Evolutionary conservation across 1,139 yeast species (phyloP).

Genomic region (Geotrichum australiense): DNA sequence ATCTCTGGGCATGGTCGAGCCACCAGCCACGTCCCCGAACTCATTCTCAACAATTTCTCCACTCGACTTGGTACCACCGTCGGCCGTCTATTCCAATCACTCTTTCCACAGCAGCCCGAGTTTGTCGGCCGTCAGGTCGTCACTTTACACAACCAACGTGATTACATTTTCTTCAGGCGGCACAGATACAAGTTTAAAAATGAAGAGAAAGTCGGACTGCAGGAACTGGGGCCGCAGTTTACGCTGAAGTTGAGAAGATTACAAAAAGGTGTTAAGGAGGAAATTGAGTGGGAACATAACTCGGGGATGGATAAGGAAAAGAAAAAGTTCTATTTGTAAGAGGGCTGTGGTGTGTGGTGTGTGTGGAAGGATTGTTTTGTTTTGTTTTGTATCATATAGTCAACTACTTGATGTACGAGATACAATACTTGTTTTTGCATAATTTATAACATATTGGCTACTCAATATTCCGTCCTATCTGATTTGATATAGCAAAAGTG

Average conservation of each 20-base stretch:
- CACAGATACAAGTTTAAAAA: conserved; percentile 86
- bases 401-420: too few relatives aligned
- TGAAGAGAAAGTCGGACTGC: conserved; percentile 88
- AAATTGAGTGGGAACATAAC: conserved; percentile 92
- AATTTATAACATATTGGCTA: too few relatives aligned
- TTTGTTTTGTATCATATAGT: too few relatives aligned
- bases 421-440: too few relatives aligned
- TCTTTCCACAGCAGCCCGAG: conserved; percentile 90
- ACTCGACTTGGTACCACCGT: conserved; percentile 91
- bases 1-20: conserved; percentile 86
- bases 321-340: conserved; percentile 78
- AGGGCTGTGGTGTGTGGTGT: too few relatives aligned
- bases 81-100: conserved; percentile 81
- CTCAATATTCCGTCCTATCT: too few relatives aligned
- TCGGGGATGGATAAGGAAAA: conserved; percentile 96
- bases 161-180: conserved; percentile 87
- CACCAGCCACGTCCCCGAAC: conserved; percentile 85
- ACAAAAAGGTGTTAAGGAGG: conserved; percentile 87
- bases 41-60: conserved; percentile 82
- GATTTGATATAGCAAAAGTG: too few relatives aligned
- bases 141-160: conserved; percentile 93
- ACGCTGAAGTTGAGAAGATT: conserved; percentile 80
- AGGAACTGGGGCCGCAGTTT: conserved; percentile 95
- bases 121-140: conserved; percentile 93
- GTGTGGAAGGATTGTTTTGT: too few relatives aligned